Evolutionary conservation across 2,329 filamentous ascomycete species (phyloP).

Genomic region (Didymella sp.): DNA sequence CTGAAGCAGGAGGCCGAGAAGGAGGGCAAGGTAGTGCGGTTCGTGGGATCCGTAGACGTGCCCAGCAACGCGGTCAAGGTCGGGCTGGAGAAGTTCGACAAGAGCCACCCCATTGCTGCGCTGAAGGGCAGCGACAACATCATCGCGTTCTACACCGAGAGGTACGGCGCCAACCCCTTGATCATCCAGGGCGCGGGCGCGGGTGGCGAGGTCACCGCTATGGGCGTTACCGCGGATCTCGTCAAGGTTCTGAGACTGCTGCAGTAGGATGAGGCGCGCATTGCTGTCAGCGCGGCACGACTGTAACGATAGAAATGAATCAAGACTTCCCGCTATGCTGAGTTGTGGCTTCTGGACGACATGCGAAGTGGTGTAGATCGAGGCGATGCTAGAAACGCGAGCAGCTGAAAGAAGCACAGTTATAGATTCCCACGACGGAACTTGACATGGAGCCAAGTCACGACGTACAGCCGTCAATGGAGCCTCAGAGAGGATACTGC

Average conservation of each 20-base stretch:
- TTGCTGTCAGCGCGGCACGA: not conserved
- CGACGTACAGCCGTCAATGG: no score
- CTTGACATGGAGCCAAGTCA: no score
- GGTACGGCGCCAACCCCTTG: conserved; percentile 88
- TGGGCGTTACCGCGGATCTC: conserved; percentile 94
- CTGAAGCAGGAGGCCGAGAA: conserved; percentile 84
- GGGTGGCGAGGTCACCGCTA: conserved; percentile 93
- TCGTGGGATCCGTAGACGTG: conserved; percentile 92
- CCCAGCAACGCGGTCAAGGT: conserved; percentile 84
- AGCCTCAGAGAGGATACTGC: no score
- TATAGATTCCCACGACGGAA: no score
- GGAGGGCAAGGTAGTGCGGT: conserved; percentile 90
- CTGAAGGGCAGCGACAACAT: conserved; percentile 99
- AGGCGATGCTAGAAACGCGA: no score
- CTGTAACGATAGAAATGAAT: not conserved
- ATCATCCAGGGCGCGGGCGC: conserved; percentile 95
- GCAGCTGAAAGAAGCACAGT: no score
- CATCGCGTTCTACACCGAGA: conserved; percentile 96
- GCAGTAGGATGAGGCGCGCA: conserved; percentile 46
- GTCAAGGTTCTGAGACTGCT: conserved; percentile 85
- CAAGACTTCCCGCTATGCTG: not conserved
- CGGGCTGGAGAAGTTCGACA: conserved; percentile 82
- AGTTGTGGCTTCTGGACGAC: no score
- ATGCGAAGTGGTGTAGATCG: no score
- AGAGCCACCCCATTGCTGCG: conserved; percentile 87